Evolutionary conservation across 257 asterid species (phyloP).

Genomic region (Gentiana macrophylla): DNA sequence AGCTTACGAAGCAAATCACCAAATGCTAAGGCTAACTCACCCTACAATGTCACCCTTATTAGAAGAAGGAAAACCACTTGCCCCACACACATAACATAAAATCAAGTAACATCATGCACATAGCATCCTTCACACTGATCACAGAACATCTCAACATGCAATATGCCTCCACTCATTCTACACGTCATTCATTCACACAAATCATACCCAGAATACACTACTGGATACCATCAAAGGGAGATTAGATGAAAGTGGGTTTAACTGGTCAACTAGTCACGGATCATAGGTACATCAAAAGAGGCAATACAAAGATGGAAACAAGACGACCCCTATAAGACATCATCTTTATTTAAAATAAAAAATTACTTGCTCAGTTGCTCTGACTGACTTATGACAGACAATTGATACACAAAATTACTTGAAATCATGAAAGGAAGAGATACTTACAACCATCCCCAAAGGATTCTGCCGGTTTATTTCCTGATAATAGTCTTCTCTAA

Average conservation of each 20-base stretch:
- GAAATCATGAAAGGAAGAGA: conserved; percentile 8
- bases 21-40: conserved; percentile 98
- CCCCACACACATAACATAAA: background rate
- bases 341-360: background rate
- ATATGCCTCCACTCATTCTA: background rate
- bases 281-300: no score
- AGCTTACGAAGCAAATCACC: conserved; percentile 93
- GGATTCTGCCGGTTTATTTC: conserved; percentile 96
- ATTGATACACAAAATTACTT: background rate
- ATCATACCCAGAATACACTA: no score
- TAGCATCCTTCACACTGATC: background rate
- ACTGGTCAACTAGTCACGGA: no score
- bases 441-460: conserved; percentile 98
- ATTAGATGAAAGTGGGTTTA: no score
- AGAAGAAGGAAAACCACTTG: background rate
- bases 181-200: no score
- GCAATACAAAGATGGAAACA: background rate
- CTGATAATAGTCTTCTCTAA: conserved; percentile 94
- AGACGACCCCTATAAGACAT: background rate
- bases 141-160: background rate
- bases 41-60: conserved; percentile 40
- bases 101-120: background rate
- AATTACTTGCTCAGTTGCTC: background rate
- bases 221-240: no score
- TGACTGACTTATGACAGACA: background rate